Evolutionary conservation across 139 green algal species (phyloP), one percentile per base, ranked within the genome.

Genomic region (Picocystis salinarum): DNA sequence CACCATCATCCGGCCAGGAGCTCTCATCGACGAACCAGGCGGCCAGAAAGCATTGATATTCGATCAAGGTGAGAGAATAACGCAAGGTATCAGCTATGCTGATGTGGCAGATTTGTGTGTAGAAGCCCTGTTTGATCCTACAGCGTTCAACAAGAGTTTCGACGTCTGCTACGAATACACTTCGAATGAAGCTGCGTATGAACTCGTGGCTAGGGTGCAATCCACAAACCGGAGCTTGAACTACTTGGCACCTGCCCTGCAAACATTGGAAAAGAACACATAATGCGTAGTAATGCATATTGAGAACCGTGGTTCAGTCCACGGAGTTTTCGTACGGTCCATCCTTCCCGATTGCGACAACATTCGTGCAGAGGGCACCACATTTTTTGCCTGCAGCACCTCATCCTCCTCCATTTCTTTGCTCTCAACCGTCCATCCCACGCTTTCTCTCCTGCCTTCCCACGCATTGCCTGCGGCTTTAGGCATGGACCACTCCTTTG

Each of bases 71-170:
- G 27, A 58, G 33, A 49, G 66, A 26, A 39, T 57, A 3, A 64
- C 48, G 2, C 56, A 93, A 59, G 44, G 45, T 34, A 85, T 99
- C 34, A 74, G 63, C 36, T 87, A 71, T 27, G 89, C 85, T 2
- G 89, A 99, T 50, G 87, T 96, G 22, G 89, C 89, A 5, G 89
- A 99, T 54, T 80, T 99, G 26, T 91, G 78, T 59, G 53, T 99
- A 17, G 78, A 76, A 31, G 29, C 55, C 13, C 45, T 74, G 15
- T 61, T 71, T 39, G 60, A 71, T 22, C 36, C 36, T 20, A 7
- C 13, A 7, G 36, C 36, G 36, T 61, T 69, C 29, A 98, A 98
- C 73, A 95, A 93, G 71, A 91, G 82, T 0, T 99, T 99, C 44
- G 89, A 96, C 33, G 80, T 97, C 20, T 84, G 70, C 52, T 82